Conservation (phyloP, 192 early-diverging fungal genomes). For the Lunasporangiospora selenospora region DNA sequence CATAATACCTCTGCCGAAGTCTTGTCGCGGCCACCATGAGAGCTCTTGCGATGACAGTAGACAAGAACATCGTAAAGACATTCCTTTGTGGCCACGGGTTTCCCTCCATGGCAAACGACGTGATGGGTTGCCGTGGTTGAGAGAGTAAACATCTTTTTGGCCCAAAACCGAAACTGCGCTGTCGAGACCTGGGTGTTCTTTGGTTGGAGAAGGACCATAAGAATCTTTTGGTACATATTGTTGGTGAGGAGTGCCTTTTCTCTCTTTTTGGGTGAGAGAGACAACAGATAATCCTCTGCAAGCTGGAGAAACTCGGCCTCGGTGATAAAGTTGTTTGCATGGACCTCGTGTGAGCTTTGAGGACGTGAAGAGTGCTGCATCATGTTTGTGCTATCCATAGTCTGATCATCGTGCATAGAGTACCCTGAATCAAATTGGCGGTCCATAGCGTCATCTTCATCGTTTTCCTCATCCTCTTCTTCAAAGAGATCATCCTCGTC, state of each 20-base stretch:
- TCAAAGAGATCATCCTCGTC: no score
- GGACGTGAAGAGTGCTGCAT: slow-evolving; percentile 11
- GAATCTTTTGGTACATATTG: slow-evolving; percentile 47
- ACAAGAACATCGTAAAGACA: slow-evolving; percentile 53
- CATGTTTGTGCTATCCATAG: no score
- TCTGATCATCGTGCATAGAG: no score
- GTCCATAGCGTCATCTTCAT: no score
- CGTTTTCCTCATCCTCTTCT: no score
- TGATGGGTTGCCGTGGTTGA: slow-evolving; percentile 15
- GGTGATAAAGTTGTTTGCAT: slow-evolving; percentile 42
- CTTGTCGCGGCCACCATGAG: slow-evolving; percentile 57
- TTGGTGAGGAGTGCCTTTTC: slow-evolving; percentile 54
- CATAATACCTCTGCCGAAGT: slow-evolving; percentile 51
- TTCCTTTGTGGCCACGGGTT: slow-evolving; percentile 54
- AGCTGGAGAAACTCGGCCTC: slow-evolving; percentile 47
- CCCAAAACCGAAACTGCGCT: slow-evolving; percentile 58
- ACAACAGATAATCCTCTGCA: slow-evolving; percentile 45
- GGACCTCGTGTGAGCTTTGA: slow-evolving; percentile 19
- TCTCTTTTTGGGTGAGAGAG: slow-evolving; percentile 54
- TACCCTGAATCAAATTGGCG: no score
- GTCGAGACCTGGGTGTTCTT: slow-evolving; percentile 53
- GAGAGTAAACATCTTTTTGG: slow-evolving; percentile 57
- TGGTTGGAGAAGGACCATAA: slow-evolving; percentile 49
- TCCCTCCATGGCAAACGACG: slow-evolving; percentile 50
- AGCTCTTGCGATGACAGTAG: slow-evolving; percentile 48